These are phyloP conservation scores for Warburgia ugandensis DNA, from an alignment of 164 flowering plant species.

Conservation along the genomic window DNA sequence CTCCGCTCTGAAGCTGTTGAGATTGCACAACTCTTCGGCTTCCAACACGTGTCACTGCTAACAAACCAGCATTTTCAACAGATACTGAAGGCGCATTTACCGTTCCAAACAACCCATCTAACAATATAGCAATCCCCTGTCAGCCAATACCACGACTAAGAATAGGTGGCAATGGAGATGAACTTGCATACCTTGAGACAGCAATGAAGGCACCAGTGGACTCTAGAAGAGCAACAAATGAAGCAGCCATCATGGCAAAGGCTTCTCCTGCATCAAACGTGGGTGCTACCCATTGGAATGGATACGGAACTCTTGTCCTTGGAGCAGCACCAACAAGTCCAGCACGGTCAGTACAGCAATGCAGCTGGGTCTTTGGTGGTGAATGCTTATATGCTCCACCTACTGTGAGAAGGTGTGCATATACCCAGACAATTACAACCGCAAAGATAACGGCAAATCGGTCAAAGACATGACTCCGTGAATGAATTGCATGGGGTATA, in stretches of 20 bases:
- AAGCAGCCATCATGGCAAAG: constrained; percentile 88
- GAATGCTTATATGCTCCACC: constrained; percentile 78
- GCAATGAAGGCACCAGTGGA: constrained; percentile 77
- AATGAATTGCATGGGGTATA: constrained; percentile 52
- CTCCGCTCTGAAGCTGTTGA: constrained; percentile 87
- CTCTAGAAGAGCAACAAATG: constrained; percentile 89
- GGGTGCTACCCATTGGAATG: constrained; percentile 94
- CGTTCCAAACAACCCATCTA: constrained; percentile 86
- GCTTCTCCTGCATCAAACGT: constrained; percentile 86
- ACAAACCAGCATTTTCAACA: constrained; percentile 89
- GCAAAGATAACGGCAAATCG: constrained; percentile 88
- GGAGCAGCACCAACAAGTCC: constrained; percentile 83
- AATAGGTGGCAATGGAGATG: constrained; percentile 81
- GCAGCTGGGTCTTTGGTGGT: constrained; percentile 47
- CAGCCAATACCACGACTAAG: constrained; percentile 95
- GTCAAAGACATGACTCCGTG: constrained; percentile 48
- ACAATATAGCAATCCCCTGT: constrained; percentile 87
- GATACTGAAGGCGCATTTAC: constrained; percentile 79
- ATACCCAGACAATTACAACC: constrained; percentile 78
- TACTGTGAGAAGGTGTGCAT: constrained; percentile 92
- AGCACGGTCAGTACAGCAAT: constrained; percentile 85
- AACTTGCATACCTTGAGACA: constrained; percentile 82
- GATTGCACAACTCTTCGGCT: constrained; percentile 94
- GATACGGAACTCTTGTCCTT: constrained; percentile 89
- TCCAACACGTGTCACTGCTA: constrained; percentile 88